Conservation (phyloP, 1,139 yeast genomes). For the Debaryomyces udenii region DNA sequence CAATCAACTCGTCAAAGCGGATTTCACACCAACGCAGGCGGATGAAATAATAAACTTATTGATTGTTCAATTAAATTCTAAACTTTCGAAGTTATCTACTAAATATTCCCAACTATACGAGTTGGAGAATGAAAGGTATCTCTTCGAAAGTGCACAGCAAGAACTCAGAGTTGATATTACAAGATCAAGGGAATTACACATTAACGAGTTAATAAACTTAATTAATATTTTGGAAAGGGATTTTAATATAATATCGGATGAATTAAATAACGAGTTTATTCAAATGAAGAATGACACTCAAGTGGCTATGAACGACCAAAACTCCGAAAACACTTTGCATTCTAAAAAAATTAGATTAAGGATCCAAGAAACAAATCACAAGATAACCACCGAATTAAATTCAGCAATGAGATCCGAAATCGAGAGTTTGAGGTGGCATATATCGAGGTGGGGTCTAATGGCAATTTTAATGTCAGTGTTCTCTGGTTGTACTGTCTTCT, state of each 20-base stretch:
- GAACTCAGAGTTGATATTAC: slow-evolving; percentile 82
- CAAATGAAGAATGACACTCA: slow-evolving; percentile 73
- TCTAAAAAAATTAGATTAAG: slow-evolving; percentile 69
- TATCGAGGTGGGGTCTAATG: slow-evolving; percentile 82
- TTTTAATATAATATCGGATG: slow-evolving; percentile 72
- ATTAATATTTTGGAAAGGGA: slow-evolving; percentile 75
- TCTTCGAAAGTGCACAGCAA: slow-evolving; percentile 91
- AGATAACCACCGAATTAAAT: slow-evolving; percentile 79
- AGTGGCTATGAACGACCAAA: slow-evolving; percentile 84
- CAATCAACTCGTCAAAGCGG: slow-evolving; percentile 42
- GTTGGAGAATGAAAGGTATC: slow-evolving; percentile 80
- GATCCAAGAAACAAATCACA: slow-evolving; percentile 83
- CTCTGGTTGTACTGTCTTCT: slow-evolving; percentile 47
- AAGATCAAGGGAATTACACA: slow-evolving; percentile 69
- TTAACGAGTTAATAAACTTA: slow-evolving; percentile 67
- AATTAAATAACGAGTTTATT: slow-evolving; percentile 69
- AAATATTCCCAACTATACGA: slow-evolving; percentile 69
- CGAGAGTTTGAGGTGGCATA: slow-evolving; percentile 90
- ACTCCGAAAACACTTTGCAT: slow-evolving; percentile 78
- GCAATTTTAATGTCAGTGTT: slow-evolving; percentile 54
- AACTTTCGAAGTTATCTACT: slow-evolving; percentile 59
- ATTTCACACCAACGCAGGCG: slow-evolving; percentile 58
- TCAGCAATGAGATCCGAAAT: slow-evolving; percentile 85
- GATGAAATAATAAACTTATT: slow-evolving; percentile 54
- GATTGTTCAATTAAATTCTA: slow-evolving; percentile 51